Evolutionary conservation across 371 early-diverging fungal genomes (phyloP).

Genomic region (Mortierella sp.): DNA sequence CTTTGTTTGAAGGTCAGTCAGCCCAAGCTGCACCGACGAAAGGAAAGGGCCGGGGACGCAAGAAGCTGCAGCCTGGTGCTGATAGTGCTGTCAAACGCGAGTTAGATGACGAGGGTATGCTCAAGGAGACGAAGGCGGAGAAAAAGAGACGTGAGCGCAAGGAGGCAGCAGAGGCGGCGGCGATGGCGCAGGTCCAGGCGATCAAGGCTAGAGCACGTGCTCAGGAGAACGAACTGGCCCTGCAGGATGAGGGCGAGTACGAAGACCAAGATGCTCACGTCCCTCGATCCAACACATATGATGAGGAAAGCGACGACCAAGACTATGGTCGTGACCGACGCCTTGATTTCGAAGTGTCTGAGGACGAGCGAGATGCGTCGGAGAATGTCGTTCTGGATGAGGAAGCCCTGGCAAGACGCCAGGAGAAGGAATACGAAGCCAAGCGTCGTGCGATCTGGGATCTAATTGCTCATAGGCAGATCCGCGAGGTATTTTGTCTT

Average conservation of each 20-base stretch:
- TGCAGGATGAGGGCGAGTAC: conserved; percentile 23
- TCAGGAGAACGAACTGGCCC: conserved; percentile 20
- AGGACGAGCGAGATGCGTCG: conserved; percentile 18
- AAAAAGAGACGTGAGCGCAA: conserved; percentile 38
- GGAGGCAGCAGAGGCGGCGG: conserved; percentile 35
- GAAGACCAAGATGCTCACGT: conserved; percentile 38
- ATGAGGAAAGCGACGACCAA: conserved; percentile 34
- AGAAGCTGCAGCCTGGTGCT: conserved; percentile 25
- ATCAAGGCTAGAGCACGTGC: conserved; percentile 44
- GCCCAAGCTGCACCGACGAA: conserved; percentile 4
- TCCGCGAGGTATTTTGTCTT: conserved; percentile 29
- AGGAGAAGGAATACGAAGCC: conserved; percentile 43
- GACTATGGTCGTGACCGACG: conserved; percentile 23
- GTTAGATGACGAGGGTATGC: conserved; percentile 11
- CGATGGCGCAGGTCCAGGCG: conserved; percentile 42
- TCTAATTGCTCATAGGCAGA: conserved; percentile 46
- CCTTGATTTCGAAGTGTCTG: conserved; percentile 26
- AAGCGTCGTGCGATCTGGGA: conserved; percentile 49
- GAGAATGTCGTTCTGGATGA: conserved; percentile 16
- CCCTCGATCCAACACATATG: conserved; percentile 27
- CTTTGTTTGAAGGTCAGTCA: conserved; percentile 11
- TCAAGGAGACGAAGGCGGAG: conserved; percentile 40
- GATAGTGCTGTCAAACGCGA: conserved; percentile 15
- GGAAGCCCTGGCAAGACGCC: conserved; percentile 31
- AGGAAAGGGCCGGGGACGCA: conserved; percentile 44